Base-by-base conservation (phyloP, 2,329 filamentous ascomycete species). In the Fusarium citri region DNA sequence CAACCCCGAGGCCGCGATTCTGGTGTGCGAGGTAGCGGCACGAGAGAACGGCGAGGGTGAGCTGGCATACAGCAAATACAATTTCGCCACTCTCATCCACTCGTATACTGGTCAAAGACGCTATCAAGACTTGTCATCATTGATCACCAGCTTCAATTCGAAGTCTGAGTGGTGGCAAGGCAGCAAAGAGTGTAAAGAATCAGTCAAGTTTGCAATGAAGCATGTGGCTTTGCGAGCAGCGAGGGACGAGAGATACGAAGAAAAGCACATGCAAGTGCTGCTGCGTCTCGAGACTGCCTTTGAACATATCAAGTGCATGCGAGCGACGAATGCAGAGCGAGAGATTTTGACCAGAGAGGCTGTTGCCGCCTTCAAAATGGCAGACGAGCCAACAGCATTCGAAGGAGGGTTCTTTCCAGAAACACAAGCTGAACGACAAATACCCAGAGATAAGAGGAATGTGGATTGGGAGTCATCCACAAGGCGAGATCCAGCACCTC, bases 171-270 rank as follows among this genome's bases (percentile, higher is more conserved):
- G 77, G 74, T 82, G 80, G 80, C 76, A 79, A n/a, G 78, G 78
- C 12, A 79, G 77, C 49, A 76, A 73, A 37, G 74, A 73, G 37
- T 81, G 80, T 69, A 80, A 81, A 55, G 76, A 79, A 59, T 78
- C 75, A n/a, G 72, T 81, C 70, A 81, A 81, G 64, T 69, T 77
- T 25, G 79, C 78, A 11, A 80, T 81, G 74, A 80, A 80, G 68
- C 72, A 73, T 20, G 66, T 77, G 30, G 76, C 76, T 22, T 70
- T 69, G 56, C 76, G 78, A 20, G 71, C 68, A 8, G 58, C 70
- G 7, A 71, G 31, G 15, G 55, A 59, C 11, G 41, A 22, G 3
- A 51, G n/a, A 11, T 55, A 56, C 3, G 57, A 61, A 18, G 48
- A 68, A 15, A 59, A 50, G n/a, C 77, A 80, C 23, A 69, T 67